Conservation (phyloP, 257 asterid genomes). For the Striga asiatica region DNA sequence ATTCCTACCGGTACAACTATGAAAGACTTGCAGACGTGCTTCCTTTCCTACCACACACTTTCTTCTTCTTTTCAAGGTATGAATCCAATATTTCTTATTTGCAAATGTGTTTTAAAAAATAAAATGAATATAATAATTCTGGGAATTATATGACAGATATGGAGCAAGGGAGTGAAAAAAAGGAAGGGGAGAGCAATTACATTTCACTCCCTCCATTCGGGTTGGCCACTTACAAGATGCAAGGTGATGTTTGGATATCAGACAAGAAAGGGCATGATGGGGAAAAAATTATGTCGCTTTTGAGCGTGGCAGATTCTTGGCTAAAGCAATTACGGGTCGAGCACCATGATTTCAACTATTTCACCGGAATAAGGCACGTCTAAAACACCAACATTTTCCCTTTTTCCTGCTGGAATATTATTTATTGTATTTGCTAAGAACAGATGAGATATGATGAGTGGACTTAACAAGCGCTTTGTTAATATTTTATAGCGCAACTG, state of each 20-base stretch:
- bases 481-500: constrained; percentile 13
- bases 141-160: constrained; percentile 15
- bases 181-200: constrained; percentile 19
- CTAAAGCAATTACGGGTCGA: constrained; percentile 85
- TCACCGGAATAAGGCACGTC: constrained; percentile 59
- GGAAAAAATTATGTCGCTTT: constrained; percentile 47
- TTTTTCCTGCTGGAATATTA: too few species aligned
- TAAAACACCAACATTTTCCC: constrained; percentile 16
- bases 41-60: constrained; percentile 75
- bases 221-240: constrained; percentile 60
- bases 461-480: constrained; percentile 8
- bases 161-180: constrained; percentile 27
- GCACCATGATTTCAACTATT: constrained; percentile 88
- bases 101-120: background rate
- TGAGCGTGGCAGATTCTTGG: constrained; percentile 89
- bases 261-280: constrained; percentile 30
- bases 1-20: constrained; percentile 51
- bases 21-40: constrained; percentile 54
- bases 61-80: constrained; percentile 81
- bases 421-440: background rate
- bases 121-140: background rate
- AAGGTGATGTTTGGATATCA: constrained; percentile 58
- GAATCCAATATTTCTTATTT: background rate
- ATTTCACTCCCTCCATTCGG: constrained; percentile 67
- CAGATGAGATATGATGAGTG: background rate